phyloP scores from a whole-genome alignment of 2,329 filamentous ascomycete genomes.

The Graphilbum ipis-grandicollis region DNA sequence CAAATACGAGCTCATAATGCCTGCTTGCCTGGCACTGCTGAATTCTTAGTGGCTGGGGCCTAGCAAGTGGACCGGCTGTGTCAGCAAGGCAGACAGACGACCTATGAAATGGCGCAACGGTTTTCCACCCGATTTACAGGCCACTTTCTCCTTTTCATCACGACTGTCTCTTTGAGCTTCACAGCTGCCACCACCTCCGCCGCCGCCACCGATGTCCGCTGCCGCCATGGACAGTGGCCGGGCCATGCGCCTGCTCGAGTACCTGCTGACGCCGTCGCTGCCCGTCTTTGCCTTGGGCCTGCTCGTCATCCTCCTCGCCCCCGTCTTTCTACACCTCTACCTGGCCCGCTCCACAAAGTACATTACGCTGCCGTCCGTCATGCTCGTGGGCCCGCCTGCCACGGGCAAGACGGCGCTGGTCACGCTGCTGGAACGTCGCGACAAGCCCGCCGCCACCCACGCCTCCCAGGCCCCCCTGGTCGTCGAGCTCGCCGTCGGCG shows the following conservation, averaged over 20 bases:
- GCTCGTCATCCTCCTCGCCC: constrained; percentile 53
- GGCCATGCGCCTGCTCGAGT: constrained; percentile 24
- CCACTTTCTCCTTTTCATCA: too few relatives aligned
- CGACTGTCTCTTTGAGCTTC: too few relatives aligned
- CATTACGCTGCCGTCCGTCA: constrained; percentile 54
- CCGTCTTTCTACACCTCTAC: constrained; percentile 59
- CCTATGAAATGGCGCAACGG: too few relatives aligned
- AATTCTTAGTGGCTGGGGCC: too few relatives aligned
- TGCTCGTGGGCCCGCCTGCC: constrained; percentile 66
- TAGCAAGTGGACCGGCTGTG: too few relatives aligned
- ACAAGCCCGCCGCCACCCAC: constrained; percentile 28
- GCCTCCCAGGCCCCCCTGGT: constrained; percentile 32
- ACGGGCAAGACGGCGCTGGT: constrained; percentile 78
- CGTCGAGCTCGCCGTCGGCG: constrained; percentile 37
- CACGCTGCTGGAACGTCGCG: constrained; percentile 50
- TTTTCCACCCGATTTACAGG: too few relatives aligned
- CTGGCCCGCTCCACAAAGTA: constrained; percentile 53
- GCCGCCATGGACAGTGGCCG: constrained; percentile 11
- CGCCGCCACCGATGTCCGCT: background rate
- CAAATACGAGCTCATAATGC: too few relatives aligned
- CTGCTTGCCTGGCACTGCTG: too few relatives aligned
- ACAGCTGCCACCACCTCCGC: background rate
- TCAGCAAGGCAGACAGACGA: too few relatives aligned
- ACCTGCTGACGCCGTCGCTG: constrained; percentile 40
- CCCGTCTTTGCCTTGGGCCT: constrained; percentile 50